Conservation (phyloP, 1,284 basidiomycete species). For the Ceratobasidium sp. region DNA sequence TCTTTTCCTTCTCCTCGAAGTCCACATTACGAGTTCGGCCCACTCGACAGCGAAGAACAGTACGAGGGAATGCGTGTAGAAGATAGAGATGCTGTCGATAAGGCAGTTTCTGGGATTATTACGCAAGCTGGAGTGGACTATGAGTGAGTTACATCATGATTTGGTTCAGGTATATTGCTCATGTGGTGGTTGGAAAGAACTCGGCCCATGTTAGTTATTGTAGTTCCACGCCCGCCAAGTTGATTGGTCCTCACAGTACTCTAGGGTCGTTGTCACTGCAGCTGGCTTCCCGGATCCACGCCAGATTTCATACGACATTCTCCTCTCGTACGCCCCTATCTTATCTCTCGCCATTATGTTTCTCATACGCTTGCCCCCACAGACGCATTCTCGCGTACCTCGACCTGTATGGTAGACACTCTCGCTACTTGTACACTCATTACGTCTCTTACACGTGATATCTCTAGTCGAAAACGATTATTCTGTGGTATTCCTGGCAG, state of each 20-base stretch:
- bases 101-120: slow-evolving; percentile 77
- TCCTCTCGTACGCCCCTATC: slow-evolving; percentile 72
- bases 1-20: slow-evolving; percentile 28
- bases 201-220: slow-evolving; percentile 77
- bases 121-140: slow-evolving; percentile 90
- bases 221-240: slow-evolving; percentile 14
- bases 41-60: slow-evolving; percentile 53
- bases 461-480: slow-evolving; percentile 86
- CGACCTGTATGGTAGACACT: slow-evolving; percentile 77
- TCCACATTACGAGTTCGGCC: slow-evolving; percentile 25
- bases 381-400: slow-evolving; percentile 82
- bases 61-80: slow-evolving; percentile 63
- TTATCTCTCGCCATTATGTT: background rate
- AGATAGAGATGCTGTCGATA: slow-evolving; percentile 58
- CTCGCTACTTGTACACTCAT: slow-evolving; percentile 27
- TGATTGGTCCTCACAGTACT: slow-evolving; percentile 25
- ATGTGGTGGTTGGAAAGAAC: slow-evolving; percentile 65
- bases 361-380: slow-evolving; percentile 27
- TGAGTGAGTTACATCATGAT: slow-evolving; percentile 66
- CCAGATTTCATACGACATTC: slow-evolving; percentile 79
- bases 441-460: slow-evolving; percentile 20
- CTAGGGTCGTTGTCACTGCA: slow-evolving; percentile 83
- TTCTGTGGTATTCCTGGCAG: slow-evolving; percentile 85
- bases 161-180: slow-evolving; percentile 45
- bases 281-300: slow-evolving; percentile 83